Evolutionary conservation across 2,329 filamentous ascomycete genomes (phyloP).

Genomic region (Phaeosphaeria sp.): DNA sequence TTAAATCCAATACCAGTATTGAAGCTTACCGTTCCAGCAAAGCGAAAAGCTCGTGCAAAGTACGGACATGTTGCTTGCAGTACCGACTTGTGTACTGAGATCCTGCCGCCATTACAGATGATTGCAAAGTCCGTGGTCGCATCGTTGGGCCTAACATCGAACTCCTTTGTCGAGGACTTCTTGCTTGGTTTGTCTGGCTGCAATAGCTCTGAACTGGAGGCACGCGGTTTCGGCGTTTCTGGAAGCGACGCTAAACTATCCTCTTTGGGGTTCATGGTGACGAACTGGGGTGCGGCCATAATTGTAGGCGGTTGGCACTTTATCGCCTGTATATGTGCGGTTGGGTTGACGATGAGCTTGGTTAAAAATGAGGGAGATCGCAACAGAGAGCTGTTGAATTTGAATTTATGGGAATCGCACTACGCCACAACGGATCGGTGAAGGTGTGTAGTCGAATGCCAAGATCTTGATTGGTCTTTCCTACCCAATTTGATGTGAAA

Average conservation of each 20-base stretch:
- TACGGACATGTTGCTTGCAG: slow-evolving; percentile 6
- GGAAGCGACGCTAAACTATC: neutral
- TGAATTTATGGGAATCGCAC: no score
- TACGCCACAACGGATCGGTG: no score
- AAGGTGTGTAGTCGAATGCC: neutral
- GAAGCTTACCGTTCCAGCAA: slow-evolving; percentile 1
- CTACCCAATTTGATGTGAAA: neutral
- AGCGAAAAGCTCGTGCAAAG: slow-evolving; percentile 14
- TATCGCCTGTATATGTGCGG: neutral
- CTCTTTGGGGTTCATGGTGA: neutral
- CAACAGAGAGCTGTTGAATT: no score
- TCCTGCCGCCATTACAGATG: slow-evolving; percentile 3
- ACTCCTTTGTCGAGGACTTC: neutral
- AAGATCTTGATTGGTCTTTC: neutral
- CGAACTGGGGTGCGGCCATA: neutral
- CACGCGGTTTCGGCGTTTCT: neutral
- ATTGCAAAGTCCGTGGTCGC: slow-evolving; percentile 11
- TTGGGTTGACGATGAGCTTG: neutral
- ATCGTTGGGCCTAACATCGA: neutral
- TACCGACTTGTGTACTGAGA: slow-evolving; percentile 6
- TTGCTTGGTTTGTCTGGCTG: neutral
- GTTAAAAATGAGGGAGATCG: no score
- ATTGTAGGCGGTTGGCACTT: neutral
- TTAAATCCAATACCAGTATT: neutral
- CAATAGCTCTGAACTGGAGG: neutral